Percentiles rank a stretch among this genome's conserved stretches.
phyloP scores from a whole-genome alignment of 805 yeast species.

The Yamadazyma phyllophila region DNA sequence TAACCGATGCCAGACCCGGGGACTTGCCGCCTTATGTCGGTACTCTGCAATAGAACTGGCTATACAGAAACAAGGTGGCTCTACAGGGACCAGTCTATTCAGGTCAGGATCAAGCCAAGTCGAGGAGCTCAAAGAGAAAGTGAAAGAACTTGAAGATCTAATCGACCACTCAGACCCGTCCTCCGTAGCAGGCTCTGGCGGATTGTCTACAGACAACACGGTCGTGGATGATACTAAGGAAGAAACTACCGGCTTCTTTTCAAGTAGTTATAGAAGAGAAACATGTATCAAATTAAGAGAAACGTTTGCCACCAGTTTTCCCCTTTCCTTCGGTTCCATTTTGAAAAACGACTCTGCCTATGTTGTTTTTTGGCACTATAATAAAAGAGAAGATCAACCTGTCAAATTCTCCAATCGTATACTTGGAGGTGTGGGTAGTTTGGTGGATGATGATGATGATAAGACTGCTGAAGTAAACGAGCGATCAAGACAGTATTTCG shows the following conservation, averaged over 20 bases:
- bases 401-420: neutral
- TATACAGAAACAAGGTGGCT: constrained; percentile 10
- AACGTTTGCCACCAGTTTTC: constrained; percentile 6
- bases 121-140: neutral
- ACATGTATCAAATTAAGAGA: constrained; percentile 2
- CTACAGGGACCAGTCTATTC: constrained; percentile 9
- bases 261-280: neutral
- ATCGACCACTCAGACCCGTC: too few relatives aligned
- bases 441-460: constrained; percentile 8
- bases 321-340: constrained; percentile 8
- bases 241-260: constrained; percentile 12
- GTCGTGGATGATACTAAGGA: neutral
- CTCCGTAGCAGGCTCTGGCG: neutral
- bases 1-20: constrained; percentile 18
- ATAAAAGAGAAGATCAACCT: neutral
- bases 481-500: constrained; percentile 11
- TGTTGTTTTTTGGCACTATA: constrained; percentile 11
- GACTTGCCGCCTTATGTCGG: constrained; percentile 12
- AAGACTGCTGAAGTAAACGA: neutral
- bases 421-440: constrained; percentile 7
- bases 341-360: constrained; percentile 11
- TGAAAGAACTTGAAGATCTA: too few relatives aligned
- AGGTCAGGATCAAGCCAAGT: neutral
- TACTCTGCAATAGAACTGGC: constrained; percentile 11
- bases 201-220: neutral